Evolutionary conservation across 225 moss, liverwort and hornwort species (phyloP), one percentile per base, ranked within the genome.

Genomic region (Bryum argenteum): DNA sequence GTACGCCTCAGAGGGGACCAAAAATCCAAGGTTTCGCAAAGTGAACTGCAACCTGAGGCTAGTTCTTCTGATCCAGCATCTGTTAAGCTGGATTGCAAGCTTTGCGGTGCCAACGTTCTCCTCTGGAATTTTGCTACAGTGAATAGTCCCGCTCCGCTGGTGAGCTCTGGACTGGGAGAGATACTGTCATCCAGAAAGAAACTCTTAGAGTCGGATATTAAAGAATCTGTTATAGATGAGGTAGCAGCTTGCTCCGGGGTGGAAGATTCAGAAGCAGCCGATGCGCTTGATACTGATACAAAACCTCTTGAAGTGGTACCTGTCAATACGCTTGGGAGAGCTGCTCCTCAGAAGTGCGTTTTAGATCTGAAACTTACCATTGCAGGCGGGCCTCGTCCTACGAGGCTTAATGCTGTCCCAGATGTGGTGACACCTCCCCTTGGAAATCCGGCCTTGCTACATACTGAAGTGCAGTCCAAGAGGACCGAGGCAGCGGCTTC

Each of bases 341-440:
- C 72, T 72, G 54, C 72, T 62, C 37, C 77, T 67, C 88, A 79
- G 43, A 88, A 84, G 72, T 89, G 94, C 72, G 88, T 84, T 70
- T 77, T 93, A 65, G 89, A 90, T 64, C 77, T 98, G 82, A 91
- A 81, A 73, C 98, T 98, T 68, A 98, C 98, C 41, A 98, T 98
- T 40, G 98, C 98, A 45, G 98, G 98, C 50, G 98, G 98, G 17
- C 98, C 98, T 83, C 94, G 85, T 75, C 98, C 98, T 37, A 98
- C 98, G 45, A 92, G 91, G 71, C 83, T 91, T 63, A 82, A 9
- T 54, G 88, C 83, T 82, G n/a, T n/a, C n/a, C 83, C 89, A 38
- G 81, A 82, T 51, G 77, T 80, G 78, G 71, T 92, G 63, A 82
- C 82, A 73, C 87, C 98, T 50, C 72, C 81, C 62, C 87, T 87